Base-by-base conservation (phyloP, 352 stramenopile species). In the Peronospora destructor region DNA sequence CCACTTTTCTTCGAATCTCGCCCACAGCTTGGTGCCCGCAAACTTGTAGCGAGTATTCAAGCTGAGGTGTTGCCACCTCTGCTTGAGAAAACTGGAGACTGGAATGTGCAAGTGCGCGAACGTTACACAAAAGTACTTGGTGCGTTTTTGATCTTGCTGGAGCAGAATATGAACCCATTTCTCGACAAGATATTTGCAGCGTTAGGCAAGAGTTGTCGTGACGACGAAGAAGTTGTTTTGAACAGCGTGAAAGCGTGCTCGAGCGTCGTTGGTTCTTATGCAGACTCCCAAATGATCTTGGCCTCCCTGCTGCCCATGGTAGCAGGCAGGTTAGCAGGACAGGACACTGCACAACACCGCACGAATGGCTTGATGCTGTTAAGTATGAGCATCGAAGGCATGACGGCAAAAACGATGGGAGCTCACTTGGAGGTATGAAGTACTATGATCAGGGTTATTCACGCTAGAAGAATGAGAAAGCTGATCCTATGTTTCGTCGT, bases 341-440 rank as follows among this genome's bases (percentile, higher is more conserved):
- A 89, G 44, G 79, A 91, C 59, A 88, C 82, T 9, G 66, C 77
- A 6, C 79, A 84, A 42, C 76, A 93, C 52, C 77, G 82, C 26
- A 90, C 68, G 14, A 89, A 88, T 45, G 82, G 79, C 2, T 55
- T 93, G 23, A 81, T 88, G 33, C 41, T 93, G 17, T 55, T 93
- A 17, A 61, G 71, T 26, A 88, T 93, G 79, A 89, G 73, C 43
- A 79, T 93, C 32, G 74, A 79, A 59, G 82, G 82, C 44, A 93
- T 93, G 79, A 67, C 68, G 11, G 32, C 60, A 8, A 60, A 68
- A 13, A 87, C 66, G 6, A 85, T 89, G 25, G 60, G 58, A 21
- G 51, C 64, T 33, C 73, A 92, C 45, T 43, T 92, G 30, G 69
- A 85, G 51, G 71, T 84, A 59, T 36, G 23, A 11, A 37, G 40